phyloP scores from a whole-genome alignment of 306 rosid species.

The Malus sieversii region DNA sequence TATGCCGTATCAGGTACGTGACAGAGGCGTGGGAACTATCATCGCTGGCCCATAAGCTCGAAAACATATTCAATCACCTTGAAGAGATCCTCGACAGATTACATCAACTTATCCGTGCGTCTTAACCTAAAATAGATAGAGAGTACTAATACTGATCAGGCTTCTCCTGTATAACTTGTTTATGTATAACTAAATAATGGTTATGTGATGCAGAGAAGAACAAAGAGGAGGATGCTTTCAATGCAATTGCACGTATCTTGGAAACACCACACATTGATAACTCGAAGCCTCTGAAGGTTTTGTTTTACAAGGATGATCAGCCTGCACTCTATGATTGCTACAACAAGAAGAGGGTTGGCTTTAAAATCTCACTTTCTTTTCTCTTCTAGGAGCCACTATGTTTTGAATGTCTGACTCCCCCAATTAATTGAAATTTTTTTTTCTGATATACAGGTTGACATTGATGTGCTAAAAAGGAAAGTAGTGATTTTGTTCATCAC shows the following conservation, averaged over 20 bases:
- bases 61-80: slow-evolving; percentile 43
- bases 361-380: background rate
- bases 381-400: background rate
- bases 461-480: slow-evolving; percentile 9
- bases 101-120: background rate
- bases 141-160: background rate
- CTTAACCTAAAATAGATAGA: background rate
- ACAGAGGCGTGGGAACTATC: slow-evolving; percentile 71
- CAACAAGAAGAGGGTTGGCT: slow-evolving; percentile 41
- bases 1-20: slow-evolving; percentile 23
- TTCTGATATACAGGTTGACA: background rate
- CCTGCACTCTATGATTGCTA: slow-evolving; percentile 43
- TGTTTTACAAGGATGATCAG: slow-evolving; percentile 37
- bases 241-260: slow-evolving; percentile 20
- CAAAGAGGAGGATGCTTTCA: slow-evolving; percentile 41
- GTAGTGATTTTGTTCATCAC: slow-evolving; percentile 39
- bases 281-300: slow-evolving; percentile 37
- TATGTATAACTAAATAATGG: background rate
- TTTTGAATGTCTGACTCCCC: background rate
- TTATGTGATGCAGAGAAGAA: slow-evolving; percentile 33
- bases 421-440: background rate
- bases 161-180: background rate
- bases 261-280: slow-evolving; percentile 39
- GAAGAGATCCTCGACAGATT: background rate
- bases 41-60: slow-evolving; percentile 55